Conservation (phyloP, 139 green algal genomes). For the Coccomyxa sp. region DNA sequence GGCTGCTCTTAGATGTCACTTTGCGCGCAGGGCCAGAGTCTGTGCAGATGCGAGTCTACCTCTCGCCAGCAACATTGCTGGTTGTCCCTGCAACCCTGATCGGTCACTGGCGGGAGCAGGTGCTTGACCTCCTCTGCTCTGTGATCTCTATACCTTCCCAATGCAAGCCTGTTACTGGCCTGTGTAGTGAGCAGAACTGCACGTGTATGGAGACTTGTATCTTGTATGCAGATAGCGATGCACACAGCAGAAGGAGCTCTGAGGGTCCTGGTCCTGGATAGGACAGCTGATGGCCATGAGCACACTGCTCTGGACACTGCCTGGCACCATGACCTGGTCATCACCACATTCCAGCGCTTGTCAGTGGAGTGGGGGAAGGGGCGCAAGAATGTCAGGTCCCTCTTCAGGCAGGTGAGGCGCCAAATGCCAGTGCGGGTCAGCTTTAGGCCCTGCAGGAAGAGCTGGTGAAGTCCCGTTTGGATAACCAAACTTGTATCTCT, state of each 20-base stretch:
- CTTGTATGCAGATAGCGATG: slow-evolving; percentile 40
- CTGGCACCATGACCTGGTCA: slow-evolving; percentile 73
- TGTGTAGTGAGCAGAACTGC: too few relatives aligned
- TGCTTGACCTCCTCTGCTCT: too few relatives aligned
- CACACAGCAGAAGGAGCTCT: slow-evolving; percentile 48
- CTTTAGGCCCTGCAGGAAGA: too few relatives aligned
- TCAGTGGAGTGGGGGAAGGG: slow-evolving; percentile 46
- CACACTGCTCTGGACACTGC: slow-evolving; percentile 50
- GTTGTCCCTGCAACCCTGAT: slow-evolving; percentile 84
- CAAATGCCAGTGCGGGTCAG: too few relatives aligned
- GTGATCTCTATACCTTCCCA: too few relatives aligned
- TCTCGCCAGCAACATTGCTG: slow-evolving; percentile 89
- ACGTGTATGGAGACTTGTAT: too few relatives aligned
- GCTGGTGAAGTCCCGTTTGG: too few relatives aligned
- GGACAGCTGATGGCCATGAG: slow-evolving; percentile 22
- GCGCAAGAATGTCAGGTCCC: background rate
- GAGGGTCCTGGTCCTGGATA: slow-evolving; percentile 46
- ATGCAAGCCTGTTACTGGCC: too few relatives aligned
- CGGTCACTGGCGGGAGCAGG: slow-evolving; percentile 82
- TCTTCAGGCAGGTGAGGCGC: too few relatives aligned
- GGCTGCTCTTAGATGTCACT: too few relatives aligned
- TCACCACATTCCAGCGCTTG: slow-evolving; percentile 67
- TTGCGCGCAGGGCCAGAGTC: too few relatives aligned
- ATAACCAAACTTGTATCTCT: too few relatives aligned
- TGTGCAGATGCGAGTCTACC: slow-evolving; percentile 40